Evolutionary conservation across 306 rosid genomes (phyloP).

Genomic region (Crotalaria pallida): DNA sequence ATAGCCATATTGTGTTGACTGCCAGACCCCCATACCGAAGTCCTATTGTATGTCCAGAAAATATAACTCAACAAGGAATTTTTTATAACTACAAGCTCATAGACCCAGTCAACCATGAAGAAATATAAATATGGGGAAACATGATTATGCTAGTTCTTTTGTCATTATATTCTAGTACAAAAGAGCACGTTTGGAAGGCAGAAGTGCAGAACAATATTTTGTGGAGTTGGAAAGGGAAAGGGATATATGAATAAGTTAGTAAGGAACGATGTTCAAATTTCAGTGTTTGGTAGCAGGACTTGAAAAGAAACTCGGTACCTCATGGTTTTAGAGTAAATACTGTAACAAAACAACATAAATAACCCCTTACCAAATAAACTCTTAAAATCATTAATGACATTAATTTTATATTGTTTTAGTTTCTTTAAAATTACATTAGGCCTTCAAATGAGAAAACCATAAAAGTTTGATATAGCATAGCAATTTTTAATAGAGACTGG

Average conservation of each 20-base stretch:
- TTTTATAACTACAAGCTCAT: not conserved
- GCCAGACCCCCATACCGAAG: not conserved
- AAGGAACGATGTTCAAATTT: not conserved
- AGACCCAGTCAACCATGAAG: not conserved
- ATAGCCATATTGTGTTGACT: not conserved
- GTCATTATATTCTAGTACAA: not conserved
- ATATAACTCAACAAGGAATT: not conserved
- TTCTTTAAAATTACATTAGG: too few species aligned
- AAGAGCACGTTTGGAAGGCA: not conserved
- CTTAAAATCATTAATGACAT: not conserved
- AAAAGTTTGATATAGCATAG: too few species aligned
- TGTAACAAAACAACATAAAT: not conserved
- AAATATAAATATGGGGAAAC: not conserved
- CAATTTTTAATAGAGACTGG: too few species aligned
- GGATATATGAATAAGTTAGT: not conserved
- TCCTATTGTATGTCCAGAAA: not conserved
- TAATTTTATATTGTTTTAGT: too few species aligned
- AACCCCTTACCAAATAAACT: not conserved
- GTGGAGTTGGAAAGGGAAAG: not conserved
- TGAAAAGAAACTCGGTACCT: not conserved
- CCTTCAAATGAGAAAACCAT: too few species aligned
- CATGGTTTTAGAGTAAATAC: not conserved
- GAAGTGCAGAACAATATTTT: not conserved
- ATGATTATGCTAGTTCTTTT: constrained; percentile 9
- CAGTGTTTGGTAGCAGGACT: not conserved